phyloP scores from a whole-genome alignment of 495 filamentous ascomycete species.

The Pyrenopolyporus hunteri region DNA sequence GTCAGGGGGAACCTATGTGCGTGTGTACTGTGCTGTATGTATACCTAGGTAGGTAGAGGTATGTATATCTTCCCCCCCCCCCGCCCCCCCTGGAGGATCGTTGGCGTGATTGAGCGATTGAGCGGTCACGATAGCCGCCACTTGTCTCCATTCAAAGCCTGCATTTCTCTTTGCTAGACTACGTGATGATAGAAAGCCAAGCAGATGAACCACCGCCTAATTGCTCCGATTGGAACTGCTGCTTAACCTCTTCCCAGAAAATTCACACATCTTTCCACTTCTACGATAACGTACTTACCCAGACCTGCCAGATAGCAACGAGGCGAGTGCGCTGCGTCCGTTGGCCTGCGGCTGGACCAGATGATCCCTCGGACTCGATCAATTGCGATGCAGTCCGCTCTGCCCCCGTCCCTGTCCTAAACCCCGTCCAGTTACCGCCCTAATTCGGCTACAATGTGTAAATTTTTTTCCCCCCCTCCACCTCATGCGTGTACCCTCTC shows the following conservation, averaged over 20 bases:
- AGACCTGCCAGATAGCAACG: constrained; percentile 17
- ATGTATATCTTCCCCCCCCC: no score
- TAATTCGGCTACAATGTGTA: background rate
- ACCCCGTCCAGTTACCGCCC: no score
- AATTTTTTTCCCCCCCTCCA: background rate
- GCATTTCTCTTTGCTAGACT: constrained; percentile 18
- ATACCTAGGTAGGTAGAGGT: no score
- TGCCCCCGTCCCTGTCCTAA: no score
- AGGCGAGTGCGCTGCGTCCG: constrained; percentile 28
- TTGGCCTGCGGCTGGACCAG: constrained; percentile 9
- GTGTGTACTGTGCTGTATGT: no score
- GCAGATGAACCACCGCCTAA: constrained; percentile 22
- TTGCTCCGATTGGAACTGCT: constrained; percentile 22
- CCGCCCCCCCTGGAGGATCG: constrained; percentile 13
- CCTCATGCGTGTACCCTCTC: background rate
- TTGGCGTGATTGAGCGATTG: constrained; percentile 35
- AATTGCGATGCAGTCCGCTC: background rate
- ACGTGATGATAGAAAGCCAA: constrained; percentile 23
- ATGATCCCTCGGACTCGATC: constrained; percentile 6
- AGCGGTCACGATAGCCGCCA: constrained; percentile 41
- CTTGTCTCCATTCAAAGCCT: constrained; percentile 45
- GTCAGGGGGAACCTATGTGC: no score
- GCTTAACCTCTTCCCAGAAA: constrained; percentile 12
- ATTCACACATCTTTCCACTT: constrained; percentile 1
- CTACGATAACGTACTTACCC: background rate